These are phyloP conservation scores for Allium cepa DNA, from an alignment of 106 monocot genomes.

Conservation along the genomic window DNA sequence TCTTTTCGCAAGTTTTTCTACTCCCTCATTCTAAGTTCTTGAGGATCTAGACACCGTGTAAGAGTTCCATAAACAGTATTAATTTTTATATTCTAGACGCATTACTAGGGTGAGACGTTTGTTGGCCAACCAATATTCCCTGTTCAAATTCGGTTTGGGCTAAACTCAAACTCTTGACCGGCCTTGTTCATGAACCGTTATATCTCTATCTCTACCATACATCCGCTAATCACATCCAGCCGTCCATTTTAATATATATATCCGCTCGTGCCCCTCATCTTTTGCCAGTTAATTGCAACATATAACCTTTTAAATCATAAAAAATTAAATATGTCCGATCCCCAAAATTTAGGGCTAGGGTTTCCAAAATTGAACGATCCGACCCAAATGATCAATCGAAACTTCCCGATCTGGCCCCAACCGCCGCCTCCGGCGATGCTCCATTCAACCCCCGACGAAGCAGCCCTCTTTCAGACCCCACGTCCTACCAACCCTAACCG, in stretches of 20 bases:
- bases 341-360: slow-evolving; percentile 2
- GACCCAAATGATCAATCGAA: slow-evolving; percentile 13
- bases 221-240: neutral
- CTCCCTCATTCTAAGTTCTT: too few relatives aligned
- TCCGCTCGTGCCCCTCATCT: too few relatives aligned
- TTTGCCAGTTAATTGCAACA: neutral
- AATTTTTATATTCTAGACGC: too few relatives aligned
- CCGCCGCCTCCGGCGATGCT: slow-evolving; percentile 15
- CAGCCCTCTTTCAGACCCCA: slow-evolving; percentile 30
- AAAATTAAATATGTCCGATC: neutral
- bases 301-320: neutral
- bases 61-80: too few relatives aligned
- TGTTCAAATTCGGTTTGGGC: neutral
- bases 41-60: too few relatives aligned
- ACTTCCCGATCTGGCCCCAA: slow-evolving; percentile 47
- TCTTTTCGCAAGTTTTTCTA: too few relatives aligned
- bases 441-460: slow-evolving; percentile 19
- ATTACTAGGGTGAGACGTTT: too few relatives aligned
- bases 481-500: slow-evolving; percentile 17
- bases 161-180: too few relatives aligned
- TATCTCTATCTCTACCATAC: neutral
- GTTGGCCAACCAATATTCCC: too few relatives aligned
- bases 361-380: slow-evolving; percentile 8
- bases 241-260: neutral
- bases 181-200: neutral